Conservation (phyloP, 2,329 filamentous ascomycete genomes). For the Sporothrix sp. region DNA sequence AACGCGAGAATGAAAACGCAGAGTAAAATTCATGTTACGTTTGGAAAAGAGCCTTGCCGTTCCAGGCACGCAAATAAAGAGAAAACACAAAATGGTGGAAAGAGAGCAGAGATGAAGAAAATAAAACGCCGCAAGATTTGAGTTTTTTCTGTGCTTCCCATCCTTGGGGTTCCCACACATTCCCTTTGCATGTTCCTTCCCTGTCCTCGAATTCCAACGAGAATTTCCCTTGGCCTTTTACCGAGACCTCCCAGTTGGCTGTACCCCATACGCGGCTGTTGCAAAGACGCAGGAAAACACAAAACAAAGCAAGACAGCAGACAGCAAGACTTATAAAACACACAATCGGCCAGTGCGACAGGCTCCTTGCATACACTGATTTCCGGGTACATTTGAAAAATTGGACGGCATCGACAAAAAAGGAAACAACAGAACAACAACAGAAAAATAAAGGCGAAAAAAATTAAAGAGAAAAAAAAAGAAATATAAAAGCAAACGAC, state of each 20-base stretch:
- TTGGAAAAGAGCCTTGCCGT: too few relatives aligned
- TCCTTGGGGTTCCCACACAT: too few relatives aligned
- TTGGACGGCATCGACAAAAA: too few relatives aligned
- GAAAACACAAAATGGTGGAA: too few relatives aligned
- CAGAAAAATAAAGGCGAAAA: neutral
- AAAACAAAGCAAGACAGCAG: neutral
- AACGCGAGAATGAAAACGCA: neutral
- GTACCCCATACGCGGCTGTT: conserved; percentile 2
- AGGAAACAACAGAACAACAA: neutral
- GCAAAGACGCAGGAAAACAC: neutral
- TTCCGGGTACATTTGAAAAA: too few relatives aligned
- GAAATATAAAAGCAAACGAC: neutral
- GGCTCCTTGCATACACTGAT: neutral
- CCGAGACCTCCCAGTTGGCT: neutral
- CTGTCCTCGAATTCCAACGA: neutral
- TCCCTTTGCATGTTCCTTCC: neutral
- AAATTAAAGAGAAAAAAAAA: neutral
- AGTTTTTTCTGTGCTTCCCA: too few relatives aligned
- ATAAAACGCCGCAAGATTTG: too few relatives aligned
- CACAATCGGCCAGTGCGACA: neutral
- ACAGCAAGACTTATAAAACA: neutral
- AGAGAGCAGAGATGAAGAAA: too few relatives aligned
- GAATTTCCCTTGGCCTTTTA: neutral
- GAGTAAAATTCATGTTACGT: too few relatives aligned
- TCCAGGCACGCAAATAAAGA: too few relatives aligned